Evolutionary conservation across 768 basidiomycete genomes (phyloP).

Genomic region (Rhizopogon vesiculosus): DNA sequence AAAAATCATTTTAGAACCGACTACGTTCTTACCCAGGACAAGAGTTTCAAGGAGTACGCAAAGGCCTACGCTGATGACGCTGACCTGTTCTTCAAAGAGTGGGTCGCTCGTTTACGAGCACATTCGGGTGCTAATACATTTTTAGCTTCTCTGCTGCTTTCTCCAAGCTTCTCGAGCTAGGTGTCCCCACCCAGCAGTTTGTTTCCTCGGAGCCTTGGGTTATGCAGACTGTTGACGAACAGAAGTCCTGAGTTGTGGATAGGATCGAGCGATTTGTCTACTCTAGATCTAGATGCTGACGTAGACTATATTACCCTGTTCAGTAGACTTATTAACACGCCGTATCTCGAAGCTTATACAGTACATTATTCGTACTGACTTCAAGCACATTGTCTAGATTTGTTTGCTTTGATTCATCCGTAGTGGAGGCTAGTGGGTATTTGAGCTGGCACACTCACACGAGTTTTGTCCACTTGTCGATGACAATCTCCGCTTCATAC

Average conservation of each 20-base stretch:
- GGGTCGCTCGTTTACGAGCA: constrained; percentile 23
- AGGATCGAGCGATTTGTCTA: background rate
- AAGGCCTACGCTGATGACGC: constrained; percentile 84
- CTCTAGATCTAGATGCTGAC: background rate
- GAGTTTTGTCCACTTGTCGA: background rate
- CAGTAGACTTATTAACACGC: background rate
- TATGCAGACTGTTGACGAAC: constrained; percentile 31
- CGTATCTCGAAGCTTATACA: background rate
- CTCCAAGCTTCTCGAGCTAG: constrained; percentile 83
- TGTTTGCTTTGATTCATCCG: background rate
- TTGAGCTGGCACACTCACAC: no score
- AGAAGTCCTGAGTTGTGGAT: constrained; percentile 1
- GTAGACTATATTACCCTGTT: background rate
- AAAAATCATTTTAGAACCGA: constrained; percentile 52
- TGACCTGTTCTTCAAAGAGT: constrained; percentile 94
- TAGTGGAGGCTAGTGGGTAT: no score
- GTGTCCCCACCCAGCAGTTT: constrained; percentile 82
- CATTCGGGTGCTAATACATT: background rate
- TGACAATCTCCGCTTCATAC: no score
- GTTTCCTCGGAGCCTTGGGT: constrained; percentile 69
- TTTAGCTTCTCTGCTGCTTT: constrained; percentile 79
- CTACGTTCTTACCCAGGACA: constrained; percentile 85
- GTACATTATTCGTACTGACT: background rate
- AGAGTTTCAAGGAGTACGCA: constrained; percentile 85
- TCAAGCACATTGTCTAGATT: background rate